These are phyloP conservation scores for Leucoagaricus sp. DNA, from an alignment of 1,284 basidiomycete genomes.

Conservation along the genomic window DNA sequence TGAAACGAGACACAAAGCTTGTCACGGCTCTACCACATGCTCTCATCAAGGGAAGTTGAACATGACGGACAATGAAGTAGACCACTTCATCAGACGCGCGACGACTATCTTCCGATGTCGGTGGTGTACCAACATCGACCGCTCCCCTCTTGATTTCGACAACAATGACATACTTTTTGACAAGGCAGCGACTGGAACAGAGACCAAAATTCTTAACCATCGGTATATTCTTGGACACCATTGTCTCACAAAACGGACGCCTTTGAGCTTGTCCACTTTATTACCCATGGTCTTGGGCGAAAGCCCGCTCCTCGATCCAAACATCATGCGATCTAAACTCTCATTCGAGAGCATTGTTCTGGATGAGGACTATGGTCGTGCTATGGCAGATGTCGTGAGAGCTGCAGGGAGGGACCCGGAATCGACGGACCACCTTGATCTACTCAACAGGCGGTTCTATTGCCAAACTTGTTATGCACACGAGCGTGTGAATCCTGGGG, in stretches of 20 bases:
- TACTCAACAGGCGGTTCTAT: background rate
- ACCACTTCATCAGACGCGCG: too few species aligned
- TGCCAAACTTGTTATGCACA: background rate
- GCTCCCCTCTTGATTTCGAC: too few species aligned
- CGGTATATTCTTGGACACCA: too few species aligned
- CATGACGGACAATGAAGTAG: background rate
- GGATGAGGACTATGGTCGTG: background rate
- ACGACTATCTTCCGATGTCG: too few species aligned
- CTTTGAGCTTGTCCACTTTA: too few species aligned
- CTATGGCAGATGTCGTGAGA: background rate
- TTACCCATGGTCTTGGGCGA: too few species aligned
- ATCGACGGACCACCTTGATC: background rate
- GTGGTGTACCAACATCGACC: too few species aligned
- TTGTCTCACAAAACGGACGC: too few species aligned
- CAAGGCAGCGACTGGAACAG: too few species aligned
- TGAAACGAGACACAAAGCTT: background rate
- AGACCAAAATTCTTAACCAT: too few species aligned
- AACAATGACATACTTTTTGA: too few species aligned
- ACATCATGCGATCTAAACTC: background rate
- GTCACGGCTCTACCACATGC: background rate
- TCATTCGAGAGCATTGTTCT: background rate
- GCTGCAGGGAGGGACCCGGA: background rate
- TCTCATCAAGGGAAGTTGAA: background rate
- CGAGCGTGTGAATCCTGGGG: background rate
- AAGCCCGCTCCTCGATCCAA: too few species aligned